These are phyloP conservation scores for Aspergillus mulundensis DNA, from an alignment of 495 filamentous ascomycete genomes.

Conservation along the genomic window DNA sequence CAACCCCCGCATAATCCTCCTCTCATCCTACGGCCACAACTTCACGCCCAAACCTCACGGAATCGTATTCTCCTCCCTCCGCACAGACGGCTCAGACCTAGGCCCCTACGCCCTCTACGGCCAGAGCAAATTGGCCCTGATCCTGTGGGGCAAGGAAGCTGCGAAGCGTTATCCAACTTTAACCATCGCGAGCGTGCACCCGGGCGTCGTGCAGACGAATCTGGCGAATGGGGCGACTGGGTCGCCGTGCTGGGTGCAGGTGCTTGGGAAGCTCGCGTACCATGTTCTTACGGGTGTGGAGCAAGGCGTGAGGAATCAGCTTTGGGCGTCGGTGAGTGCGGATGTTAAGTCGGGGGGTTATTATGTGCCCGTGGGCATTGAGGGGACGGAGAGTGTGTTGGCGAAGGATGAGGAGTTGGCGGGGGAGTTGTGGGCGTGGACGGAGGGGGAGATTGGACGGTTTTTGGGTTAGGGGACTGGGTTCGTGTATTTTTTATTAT, in stretches of 20 bases:
- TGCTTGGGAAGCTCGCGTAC: neutral
- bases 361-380: constrained; percentile 43
- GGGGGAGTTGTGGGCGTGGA: constrained; percentile 50
- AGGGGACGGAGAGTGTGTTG: constrained; percentile 11
- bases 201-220: constrained; percentile 32
- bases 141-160: constrained; percentile 38
- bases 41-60: neutral
- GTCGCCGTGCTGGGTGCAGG: neutral
- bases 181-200: constrained; percentile 34
- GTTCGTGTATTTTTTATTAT: no score
- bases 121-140: constrained; percentile 48
- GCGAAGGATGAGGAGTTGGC: constrained; percentile 38
- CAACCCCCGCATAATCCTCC: neutral
- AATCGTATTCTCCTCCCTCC: neutral
- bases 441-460: constrained; percentile 14
- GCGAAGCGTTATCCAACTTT: constrained; percentile 38
- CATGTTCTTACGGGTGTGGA: neutral
- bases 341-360: constrained; percentile 36
- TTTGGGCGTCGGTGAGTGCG: constrained; percentile 42
- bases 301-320: constrained; percentile 43
- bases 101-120: constrained; percentile 30
- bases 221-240: constrained; percentile 22
- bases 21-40: neutral
- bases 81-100: neutral
- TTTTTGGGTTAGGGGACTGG: neutral